Percentiles rank a stretch among this genome's conserved stretches.
These are phyloP conservation scores for Lepiota subincarnata DNA, from an alignment of 768 basidiomycete species.

Conservation along the genomic window DNA sequence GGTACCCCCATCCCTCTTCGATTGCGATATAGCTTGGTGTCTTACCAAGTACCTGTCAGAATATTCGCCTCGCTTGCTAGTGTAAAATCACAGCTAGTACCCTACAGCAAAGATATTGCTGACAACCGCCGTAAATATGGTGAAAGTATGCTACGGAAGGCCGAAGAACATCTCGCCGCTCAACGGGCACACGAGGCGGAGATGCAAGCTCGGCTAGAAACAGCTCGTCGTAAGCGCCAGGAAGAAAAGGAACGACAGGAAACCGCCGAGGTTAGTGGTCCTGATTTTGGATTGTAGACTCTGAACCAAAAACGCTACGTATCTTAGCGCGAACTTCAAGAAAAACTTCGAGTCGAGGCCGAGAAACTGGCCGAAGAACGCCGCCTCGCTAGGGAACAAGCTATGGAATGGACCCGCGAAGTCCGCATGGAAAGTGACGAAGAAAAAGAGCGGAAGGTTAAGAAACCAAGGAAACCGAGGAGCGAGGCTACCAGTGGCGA, in stretches of 20 bases:
- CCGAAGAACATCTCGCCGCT: slow-evolving; percentile 70
- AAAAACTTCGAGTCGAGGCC: slow-evolving; percentile 62
- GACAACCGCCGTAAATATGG: slow-evolving; percentile 90
- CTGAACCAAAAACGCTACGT: not conserved
- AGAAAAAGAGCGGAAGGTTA: slow-evolving; percentile 64
- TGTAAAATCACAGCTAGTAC: slow-evolving; percentile 63
- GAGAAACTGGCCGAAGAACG: slow-evolving; percentile 82
- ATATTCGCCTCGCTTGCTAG: slow-evolving; percentile 80
- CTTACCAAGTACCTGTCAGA: slow-evolving; percentile 34
- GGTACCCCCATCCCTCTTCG: slow-evolving; percentile 40
- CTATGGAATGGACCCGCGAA: slow-evolving; percentile 71
- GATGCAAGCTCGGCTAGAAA: slow-evolving; percentile 65
- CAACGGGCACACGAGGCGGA: slow-evolving; percentile 74
- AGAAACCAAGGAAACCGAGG: slow-evolving; percentile 52
- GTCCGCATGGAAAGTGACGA: slow-evolving; percentile 72
- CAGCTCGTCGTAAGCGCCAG: slow-evolving; percentile 71
- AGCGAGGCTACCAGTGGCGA: slow-evolving; percentile 51
- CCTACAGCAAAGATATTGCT: slow-evolving; percentile 84
- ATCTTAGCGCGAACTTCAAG: slow-evolving; percentile 53
- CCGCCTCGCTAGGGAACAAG: slow-evolving; percentile 70
- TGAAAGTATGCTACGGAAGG: slow-evolving; percentile 76
- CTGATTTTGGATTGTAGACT: not conserved
- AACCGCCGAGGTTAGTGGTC: slow-evolving; percentile 54
- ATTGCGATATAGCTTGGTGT: not conserved
- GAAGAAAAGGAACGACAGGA: slow-evolving; percentile 72